Evolutionary conservation across 2,329 filamentous ascomycete species (phyloP).

Genomic region (Fusarium anguioides): DNA sequence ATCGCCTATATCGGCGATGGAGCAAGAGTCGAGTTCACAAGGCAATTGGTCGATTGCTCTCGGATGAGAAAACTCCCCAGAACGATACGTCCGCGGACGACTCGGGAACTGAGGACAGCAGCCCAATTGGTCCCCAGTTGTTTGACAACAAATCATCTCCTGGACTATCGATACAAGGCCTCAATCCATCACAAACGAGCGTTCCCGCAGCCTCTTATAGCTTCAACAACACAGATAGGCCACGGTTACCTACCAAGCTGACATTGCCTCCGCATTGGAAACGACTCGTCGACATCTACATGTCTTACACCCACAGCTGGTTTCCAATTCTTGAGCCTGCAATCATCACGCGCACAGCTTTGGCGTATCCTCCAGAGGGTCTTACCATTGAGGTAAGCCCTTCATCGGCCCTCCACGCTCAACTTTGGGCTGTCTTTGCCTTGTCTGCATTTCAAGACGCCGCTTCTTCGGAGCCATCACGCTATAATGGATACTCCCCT

Average conservation of each 20-base stretch:
- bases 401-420: slow-evolving; percentile 59
- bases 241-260: slow-evolving; percentile 34
- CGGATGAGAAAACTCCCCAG: slow-evolving; percentile 53
- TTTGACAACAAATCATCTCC: slow-evolving; percentile 37
- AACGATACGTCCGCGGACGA: slow-evolving; percentile 52
- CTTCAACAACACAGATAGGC: slow-evolving; percentile 7
- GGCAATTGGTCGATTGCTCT: slow-evolving; percentile 71
- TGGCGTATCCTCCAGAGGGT: slow-evolving; percentile 55
- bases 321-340: slow-evolving; percentile 78
- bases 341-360: slow-evolving; percentile 63
- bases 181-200: slow-evolving; percentile 19
- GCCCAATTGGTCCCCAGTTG: slow-evolving; percentile 31
- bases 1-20: slow-evolving; percentile 71
- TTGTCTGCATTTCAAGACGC: slow-evolving; percentile 67
- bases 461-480: slow-evolving; percentile 29
- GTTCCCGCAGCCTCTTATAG: slow-evolving; percentile 5
- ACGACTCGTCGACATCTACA: slow-evolving; percentile 76
- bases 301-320: slow-evolving; percentile 81
- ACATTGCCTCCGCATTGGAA: slow-evolving; percentile 65
- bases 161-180: slow-evolving; percentile 31
- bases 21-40: slow-evolving; percentile 70
- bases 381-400: slow-evolving; percentile 46
- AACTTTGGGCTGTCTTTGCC: slow-evolving; percentile 70
- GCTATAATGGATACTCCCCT: slow-evolving; percentile 13
- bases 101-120: slow-evolving; percentile 47